Percentiles rank a stretch among this genome's conserved stretches.
Conservation (phyloP, 106 monocot genomes). For the Agapanthus africanus region DNA sequence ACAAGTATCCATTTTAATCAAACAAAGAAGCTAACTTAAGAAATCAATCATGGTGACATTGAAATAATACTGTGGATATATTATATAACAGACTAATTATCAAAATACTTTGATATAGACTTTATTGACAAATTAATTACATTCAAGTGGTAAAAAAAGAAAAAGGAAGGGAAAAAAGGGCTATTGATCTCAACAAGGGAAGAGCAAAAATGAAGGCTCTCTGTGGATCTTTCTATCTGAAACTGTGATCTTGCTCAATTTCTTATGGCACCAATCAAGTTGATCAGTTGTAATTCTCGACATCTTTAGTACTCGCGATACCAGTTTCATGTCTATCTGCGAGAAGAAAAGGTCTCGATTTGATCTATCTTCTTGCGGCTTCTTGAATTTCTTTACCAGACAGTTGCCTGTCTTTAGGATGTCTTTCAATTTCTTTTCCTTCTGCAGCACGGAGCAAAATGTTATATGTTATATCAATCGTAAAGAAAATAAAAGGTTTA, state of each 20-base stretch:
- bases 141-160: too few species aligned
- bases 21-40: too few species aligned
- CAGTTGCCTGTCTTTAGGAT: constrained; percentile 61
- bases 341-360: constrained; percentile 68
- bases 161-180: too few species aligned
- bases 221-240: constrained; percentile 53
- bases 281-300: constrained; percentile 68
- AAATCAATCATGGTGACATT: too few species aligned
- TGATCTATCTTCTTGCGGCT: constrained; percentile 41
- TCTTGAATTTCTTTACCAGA: constrained; percentile 76
- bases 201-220: constrained; percentile 61
- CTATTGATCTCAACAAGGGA: constrained; percentile 52
- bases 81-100: too few species aligned
- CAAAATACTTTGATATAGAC: too few species aligned
- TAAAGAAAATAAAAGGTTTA: background rate
- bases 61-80: too few species aligned
- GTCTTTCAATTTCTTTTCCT: constrained; percentile 79
- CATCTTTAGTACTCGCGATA: constrained; percentile 69
- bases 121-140: too few species aligned
- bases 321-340: constrained; percentile 71
- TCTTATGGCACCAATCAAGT: constrained; percentile 75
- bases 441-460: constrained; percentile 33
- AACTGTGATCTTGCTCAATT: constrained; percentile 51
- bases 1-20: too few species aligned
- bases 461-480: too few species aligned